A percentile compares a stretch with the other conserved stretches of the same genome.
phyloP scores from a whole-genome alignment of 2,329 filamentous ascomycete genomes.

The Polytolypa hystricis region DNA sequence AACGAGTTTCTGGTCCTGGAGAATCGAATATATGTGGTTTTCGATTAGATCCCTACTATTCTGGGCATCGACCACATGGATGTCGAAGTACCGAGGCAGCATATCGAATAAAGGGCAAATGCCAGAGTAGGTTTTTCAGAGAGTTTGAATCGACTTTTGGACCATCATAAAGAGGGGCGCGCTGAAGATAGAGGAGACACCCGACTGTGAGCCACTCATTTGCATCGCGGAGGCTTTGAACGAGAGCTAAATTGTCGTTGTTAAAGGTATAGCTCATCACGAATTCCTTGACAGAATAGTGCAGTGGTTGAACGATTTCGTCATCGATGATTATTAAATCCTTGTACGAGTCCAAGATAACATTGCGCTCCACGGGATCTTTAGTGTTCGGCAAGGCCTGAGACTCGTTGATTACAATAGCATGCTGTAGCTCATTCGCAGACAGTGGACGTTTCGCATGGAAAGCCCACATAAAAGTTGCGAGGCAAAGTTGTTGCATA shows the following conservation, averaged over 20 bases:
- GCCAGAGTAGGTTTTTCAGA: not conserved
- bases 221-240: not conserved
- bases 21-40: not conserved
- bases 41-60: not conserved
- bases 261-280: not conserved
- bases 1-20: not conserved
- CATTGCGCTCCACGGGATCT: not conserved
- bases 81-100: not conserved
- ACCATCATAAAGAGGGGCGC: not conserved
- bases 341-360: not conserved
- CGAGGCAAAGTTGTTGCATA: not conserved
- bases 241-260: no score
- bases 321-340: not conserved
- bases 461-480: conserved; percentile 1
- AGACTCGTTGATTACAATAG: not conserved
- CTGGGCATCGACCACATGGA: not conserved
- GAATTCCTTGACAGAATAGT: conserved; percentile 1
- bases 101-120: not conserved
- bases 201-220: not conserved
- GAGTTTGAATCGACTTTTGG: not conserved
- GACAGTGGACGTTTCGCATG: conserved; percentile 1
- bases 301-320: not conserved
- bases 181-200: conserved; percentile 1
- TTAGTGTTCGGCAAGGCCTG: not conserved
- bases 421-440: not conserved